phyloP scores from a whole-genome alignment of 2,329 filamentous ascomycete genomes.

The Exophiala lecanii-corni region DNA sequence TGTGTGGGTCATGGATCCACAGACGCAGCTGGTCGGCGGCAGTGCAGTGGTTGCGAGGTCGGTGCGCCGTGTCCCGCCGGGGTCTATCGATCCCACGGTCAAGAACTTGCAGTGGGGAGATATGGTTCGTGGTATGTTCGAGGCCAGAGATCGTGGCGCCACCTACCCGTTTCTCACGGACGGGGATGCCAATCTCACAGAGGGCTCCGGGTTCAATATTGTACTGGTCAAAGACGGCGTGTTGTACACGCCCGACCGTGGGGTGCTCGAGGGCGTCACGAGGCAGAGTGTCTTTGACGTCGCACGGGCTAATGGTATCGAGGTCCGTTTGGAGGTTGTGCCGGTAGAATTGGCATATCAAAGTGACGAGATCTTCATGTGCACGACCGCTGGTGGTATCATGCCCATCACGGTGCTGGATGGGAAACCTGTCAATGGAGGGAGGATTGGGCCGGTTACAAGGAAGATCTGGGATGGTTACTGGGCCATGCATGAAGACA shows the following conservation, averaged over 20 bases:
- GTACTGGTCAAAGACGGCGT: constrained; percentile 42
- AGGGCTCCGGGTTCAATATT: constrained; percentile 50
- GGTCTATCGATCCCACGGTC: constrained; percentile 47
- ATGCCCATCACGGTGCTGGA: constrained; percentile 50
- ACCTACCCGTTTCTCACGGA: constrained; percentile 49
- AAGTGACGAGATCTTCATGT: constrained; percentile 50
- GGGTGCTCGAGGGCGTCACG: constrained; percentile 47
- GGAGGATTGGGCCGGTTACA: constrained; percentile 44
- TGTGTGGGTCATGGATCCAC: constrained; percentile 48
- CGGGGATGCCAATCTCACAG: constrained; percentile 48
- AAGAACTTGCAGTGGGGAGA: constrained; percentile 54
- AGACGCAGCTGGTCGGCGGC: constrained; percentile 39
- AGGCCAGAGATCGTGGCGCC: constrained; percentile 45
- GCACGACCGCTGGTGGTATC: constrained; percentile 50
- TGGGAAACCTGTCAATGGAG: constrained; percentile 38
- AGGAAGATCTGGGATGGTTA: constrained; percentile 49
- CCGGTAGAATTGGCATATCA: constrained; percentile 40
- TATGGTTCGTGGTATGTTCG: constrained; percentile 42
- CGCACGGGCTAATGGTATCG: constrained; percentile 32
- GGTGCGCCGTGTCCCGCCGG: constrained; percentile 43
- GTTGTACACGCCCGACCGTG: constrained; percentile 45
- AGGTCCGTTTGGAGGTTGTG: constrained; percentile 39
- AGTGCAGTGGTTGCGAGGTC: constrained; percentile 44
- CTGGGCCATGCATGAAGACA: constrained; percentile 46
- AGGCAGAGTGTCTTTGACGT: constrained; percentile 47